Percentiles rank a stretch among this genome's conserved stretches.
Conservation (phyloP, 768 basidiomycete species). For the Russula vinacea region DNA sequence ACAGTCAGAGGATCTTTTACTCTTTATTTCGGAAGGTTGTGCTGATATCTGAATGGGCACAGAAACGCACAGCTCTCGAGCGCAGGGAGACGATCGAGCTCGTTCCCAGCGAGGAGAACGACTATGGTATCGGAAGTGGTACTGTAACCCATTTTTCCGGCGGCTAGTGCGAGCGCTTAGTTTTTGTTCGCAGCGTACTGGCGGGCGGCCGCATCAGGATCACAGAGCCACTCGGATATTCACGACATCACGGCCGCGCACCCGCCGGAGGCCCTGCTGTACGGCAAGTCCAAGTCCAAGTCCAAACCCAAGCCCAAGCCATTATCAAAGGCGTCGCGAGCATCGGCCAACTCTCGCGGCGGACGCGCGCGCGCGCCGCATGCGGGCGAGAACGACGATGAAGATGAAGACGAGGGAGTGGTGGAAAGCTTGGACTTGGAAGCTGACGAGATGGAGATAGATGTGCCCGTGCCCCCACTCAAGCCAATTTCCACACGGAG, state of each 20-base stretch:
- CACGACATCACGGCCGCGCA: constrained; percentile 14
- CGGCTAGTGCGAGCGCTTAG: neutral
- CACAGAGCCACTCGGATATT: constrained; percentile 54
- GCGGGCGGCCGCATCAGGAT: constrained; percentile 5
- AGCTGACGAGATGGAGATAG: constrained; percentile 5
- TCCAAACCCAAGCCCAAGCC: constrained; percentile 7
- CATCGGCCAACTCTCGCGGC: neutral
- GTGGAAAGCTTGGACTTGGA: neutral
- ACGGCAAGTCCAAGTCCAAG: constrained; percentile 7
- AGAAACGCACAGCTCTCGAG: constrained; percentile 33
- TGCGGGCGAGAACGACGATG: too few species aligned
- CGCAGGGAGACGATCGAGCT: constrained; percentile 46
- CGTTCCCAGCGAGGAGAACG: constrained; percentile 49
- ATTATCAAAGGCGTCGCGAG: constrained; percentile 4
- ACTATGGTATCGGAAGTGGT: constrained; percentile 56
- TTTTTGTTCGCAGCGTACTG: constrained; percentile 8
- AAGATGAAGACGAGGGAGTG: neutral
- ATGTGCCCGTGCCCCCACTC: neutral
- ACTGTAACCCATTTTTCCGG: neutral
- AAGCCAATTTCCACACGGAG: neutral
- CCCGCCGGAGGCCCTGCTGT: constrained; percentile 8
- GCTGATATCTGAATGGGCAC: neutral
- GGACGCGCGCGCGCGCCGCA: neutral
- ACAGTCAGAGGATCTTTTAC: constrained; percentile 43
- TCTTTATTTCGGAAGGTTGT: too few species aligned